A percentile compares a stretch with the other conserved stretches of the same genome.
phyloP scores from a whole-genome alignment of 129 eudicot genomes.

The Heracleum sosnowskyi region DNA sequence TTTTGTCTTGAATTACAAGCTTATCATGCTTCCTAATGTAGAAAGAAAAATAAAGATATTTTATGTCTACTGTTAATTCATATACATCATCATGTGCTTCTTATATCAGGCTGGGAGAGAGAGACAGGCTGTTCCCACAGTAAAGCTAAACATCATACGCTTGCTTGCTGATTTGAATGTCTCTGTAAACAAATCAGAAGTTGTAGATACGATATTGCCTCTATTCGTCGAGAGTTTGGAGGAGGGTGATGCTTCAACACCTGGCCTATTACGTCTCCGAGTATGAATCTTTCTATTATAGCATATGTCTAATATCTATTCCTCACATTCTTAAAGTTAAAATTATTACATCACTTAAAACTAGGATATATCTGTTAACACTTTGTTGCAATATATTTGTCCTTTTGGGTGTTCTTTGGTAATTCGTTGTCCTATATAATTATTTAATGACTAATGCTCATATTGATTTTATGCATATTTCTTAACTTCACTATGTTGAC shows the following conservation, averaged over 20 bases:
- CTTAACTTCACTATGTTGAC: slow-evolving; percentile 50
- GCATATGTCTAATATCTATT: background rate
- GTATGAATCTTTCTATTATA: slow-evolving; percentile 33
- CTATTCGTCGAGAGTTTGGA: slow-evolving; percentile 79
- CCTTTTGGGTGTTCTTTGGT: background rate
- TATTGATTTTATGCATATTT: slow-evolving; percentile 18
- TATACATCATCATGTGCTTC: background rate
- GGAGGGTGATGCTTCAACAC: slow-evolving; percentile 97
- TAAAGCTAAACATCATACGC: slow-evolving; percentile 73
- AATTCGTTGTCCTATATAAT: background rate
- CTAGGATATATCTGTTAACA: background rate
- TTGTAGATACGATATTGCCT: slow-evolving; percentile 81
- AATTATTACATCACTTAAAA: too few relatives aligned
- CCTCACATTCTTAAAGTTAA: background rate
- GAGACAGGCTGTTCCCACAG: slow-evolving; percentile 60
- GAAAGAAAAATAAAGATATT: background rate
- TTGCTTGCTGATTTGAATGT: slow-evolving; percentile 78
- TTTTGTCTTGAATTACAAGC: too few relatives aligned
- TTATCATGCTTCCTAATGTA: background rate
- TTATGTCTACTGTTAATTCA: background rate
- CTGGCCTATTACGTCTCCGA: slow-evolving; percentile 84
- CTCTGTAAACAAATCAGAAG: slow-evolving; percentile 68
- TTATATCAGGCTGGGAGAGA: slow-evolving; percentile 66
- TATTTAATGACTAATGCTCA: background rate
- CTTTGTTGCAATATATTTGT: background rate